Evolutionary conservation across 2,329 filamentous ascomycete genomes (phyloP).

Genomic region (Colletotrichum tabaci): DNA sequence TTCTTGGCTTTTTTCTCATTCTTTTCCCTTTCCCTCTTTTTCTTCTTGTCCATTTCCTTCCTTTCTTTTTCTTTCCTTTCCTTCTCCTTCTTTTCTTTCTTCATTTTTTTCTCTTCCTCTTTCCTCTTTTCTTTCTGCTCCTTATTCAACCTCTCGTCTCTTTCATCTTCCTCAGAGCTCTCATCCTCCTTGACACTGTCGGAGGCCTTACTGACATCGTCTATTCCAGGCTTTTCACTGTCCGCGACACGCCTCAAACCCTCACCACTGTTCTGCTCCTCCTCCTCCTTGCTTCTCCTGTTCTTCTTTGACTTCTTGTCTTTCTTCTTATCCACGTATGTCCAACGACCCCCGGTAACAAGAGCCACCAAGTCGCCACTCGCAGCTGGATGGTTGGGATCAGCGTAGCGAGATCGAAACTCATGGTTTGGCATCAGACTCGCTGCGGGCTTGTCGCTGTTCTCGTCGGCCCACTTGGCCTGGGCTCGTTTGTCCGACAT

Average conservation of each 20-base stretch:
- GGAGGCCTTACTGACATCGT: too few species aligned
- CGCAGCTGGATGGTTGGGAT: slow-evolving; percentile 47
- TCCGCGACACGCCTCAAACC: not conserved
- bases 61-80: too few species aligned
- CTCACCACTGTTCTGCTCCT: not conserved
- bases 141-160: not conserved
- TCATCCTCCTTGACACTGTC: not conserved
- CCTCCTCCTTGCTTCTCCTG: not conserved
- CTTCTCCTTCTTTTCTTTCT: too few species aligned
- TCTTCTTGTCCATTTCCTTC: too few species aligned
- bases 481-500: slow-evolving; percentile 45
- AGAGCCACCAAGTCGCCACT: slow-evolving; percentile 47
- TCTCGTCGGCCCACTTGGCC: slow-evolving; percentile 44
- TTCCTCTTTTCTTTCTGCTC: too few species aligned
- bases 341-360: slow-evolving; percentile 45
- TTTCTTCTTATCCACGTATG: not conserved
- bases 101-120: too few species aligned
- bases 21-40: too few species aligned
- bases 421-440: slow-evolving; percentile 44
- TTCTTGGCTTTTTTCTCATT: not conserved
- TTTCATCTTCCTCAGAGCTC: not conserved
- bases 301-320: not conserved
- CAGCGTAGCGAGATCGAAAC: slow-evolving; percentile 48
- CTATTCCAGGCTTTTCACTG: not conserved
- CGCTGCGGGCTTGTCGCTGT: slow-evolving; percentile 40